These are phyloP conservation scores for Diaporthe sp. DNA, from an alignment of 2,329 filamentous ascomycete genomes.

Conservation along the genomic window DNA sequence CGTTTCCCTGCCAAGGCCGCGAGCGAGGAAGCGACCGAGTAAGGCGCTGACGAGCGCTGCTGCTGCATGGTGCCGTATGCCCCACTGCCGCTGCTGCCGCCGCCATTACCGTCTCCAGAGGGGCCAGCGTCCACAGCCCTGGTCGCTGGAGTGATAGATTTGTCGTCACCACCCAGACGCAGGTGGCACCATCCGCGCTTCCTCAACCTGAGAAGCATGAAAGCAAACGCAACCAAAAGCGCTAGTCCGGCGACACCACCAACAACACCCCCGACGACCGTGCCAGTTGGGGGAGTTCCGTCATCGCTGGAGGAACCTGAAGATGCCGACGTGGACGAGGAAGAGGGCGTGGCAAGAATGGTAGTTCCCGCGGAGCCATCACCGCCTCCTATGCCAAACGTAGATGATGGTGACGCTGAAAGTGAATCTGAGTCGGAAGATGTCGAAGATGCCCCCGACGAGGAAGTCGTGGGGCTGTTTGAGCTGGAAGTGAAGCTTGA, in stretches of 20 bases:
- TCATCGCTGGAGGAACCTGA: slow-evolving; percentile 38
- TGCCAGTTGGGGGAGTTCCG: slow-evolving; percentile 41
- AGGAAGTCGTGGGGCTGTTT: background rate
- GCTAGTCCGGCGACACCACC: slow-evolving; percentile 69
- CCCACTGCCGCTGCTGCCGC: slow-evolving; percentile 21
- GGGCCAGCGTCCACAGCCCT: slow-evolving; percentile 25
- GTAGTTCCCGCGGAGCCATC: slow-evolving; percentile 39
- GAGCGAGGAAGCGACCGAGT: slow-evolving; percentile 61
- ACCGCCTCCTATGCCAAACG: slow-evolving; percentile 31
- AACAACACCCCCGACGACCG: slow-evolving; percentile 66
- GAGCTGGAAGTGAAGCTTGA: slow-evolving; percentile 24
- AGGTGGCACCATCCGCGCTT: slow-evolving; percentile 49
- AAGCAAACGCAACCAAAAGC: slow-evolving; percentile 63
- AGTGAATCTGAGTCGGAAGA: slow-evolving; percentile 28
- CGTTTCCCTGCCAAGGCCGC: slow-evolving; percentile 57
- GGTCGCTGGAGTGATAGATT: slow-evolving; percentile 18
- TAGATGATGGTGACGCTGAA: slow-evolving; percentile 28
- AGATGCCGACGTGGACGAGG: slow-evolving; percentile 37
- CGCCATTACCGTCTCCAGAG: slow-evolving; percentile 35
- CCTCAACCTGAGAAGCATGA: slow-evolving; percentile 66
- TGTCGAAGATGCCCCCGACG: slow-evolving; percentile 1
- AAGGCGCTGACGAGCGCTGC: slow-evolving; percentile 55
- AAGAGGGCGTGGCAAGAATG: slow-evolving; percentile 40
- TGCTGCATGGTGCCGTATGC: slow-evolving; percentile 52
- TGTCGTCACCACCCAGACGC: slow-evolving; percentile 49